Base-by-base conservation (phyloP, 441 rosid species). In the Erodium texanum region DNA sequence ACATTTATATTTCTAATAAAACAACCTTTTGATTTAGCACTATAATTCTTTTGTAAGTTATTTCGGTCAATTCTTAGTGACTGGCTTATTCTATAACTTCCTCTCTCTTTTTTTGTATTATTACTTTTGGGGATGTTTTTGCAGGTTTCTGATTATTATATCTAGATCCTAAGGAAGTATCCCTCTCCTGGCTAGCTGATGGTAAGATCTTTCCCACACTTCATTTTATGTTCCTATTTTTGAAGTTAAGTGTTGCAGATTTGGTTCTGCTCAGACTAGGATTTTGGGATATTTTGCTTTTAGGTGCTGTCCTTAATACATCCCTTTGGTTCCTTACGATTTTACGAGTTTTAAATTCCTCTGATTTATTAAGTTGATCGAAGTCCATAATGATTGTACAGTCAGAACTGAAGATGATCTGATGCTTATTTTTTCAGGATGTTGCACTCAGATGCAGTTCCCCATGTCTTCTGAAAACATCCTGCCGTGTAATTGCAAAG, bases 1-100 rank as follows among this genome's bases (percentile, higher is more conserved):
- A 50, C 58, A 50, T 50, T 50, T 50, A 50, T 50, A 50, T 50
- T 50, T 50, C 58, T 16, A 50, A 50, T 50, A 50, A 50, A 50
- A 16, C 58, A 16, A n/a, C 19, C 20, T 50, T 50, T 50, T 50
- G 58, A 16, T 50, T 45, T 45, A 45, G 52, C 50, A 14, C 50
- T 3, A 15, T 48, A 15, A 15, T 50, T n/a, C n/a, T n/a, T n/a
- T n/a, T n/a, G n/a, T n/a, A n/a, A n/a, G n/a, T n/a, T n/a, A n/a
- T n/a, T n/a, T n/a, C n/a, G n/a, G n/a, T n/a, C n/a, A n/a, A n/a
- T n/a, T n/a, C n/a, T n/a, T n/a, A n/a, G 58, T 50, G 22, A 50
- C 22, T 50, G 58, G 18, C 15, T 50, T 50, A 50, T 16, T 50
- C 20, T 45, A 50, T 50, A 50, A 50, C 18, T 16, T 50, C 58